Conservation (phyloP, 2,329 filamentous ascomycete species). For the Fusarium dimerum region DNA sequence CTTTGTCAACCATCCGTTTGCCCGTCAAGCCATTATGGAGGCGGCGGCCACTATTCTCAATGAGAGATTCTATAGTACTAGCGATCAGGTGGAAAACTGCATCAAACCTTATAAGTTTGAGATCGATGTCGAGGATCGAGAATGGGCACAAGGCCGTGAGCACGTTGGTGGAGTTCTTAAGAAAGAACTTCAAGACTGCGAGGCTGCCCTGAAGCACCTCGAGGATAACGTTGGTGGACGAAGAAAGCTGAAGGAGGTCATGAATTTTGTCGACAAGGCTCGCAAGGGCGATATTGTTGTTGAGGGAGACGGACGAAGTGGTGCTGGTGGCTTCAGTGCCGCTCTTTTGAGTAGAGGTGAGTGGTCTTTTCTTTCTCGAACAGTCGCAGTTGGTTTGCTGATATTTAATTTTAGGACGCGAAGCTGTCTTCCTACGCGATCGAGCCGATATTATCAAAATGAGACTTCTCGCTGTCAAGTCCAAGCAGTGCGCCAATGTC, state of each 20-base stretch:
- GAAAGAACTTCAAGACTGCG: slow-evolving; percentile 81
- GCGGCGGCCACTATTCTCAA: slow-evolving; percentile 88
- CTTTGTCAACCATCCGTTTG: slow-evolving; percentile 88
- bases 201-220: slow-evolving; percentile 72
- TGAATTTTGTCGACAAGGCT: slow-evolving; percentile 87
- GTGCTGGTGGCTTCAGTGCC: slow-evolving; percentile 91
- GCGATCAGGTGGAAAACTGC: slow-evolving; percentile 97
- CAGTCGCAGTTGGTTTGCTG: slow-evolving; percentile 18
- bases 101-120: slow-evolving; percentile 99
- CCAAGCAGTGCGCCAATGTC: slow-evolving; percentile 79
- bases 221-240: slow-evolving; percentile 79
- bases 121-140: slow-evolving; percentile 87
- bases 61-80: slow-evolving; percentile 94
- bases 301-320: slow-evolving; percentile 79
- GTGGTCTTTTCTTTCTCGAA: slow-evolving; percentile 17
- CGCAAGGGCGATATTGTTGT: slow-evolving; percentile 81
- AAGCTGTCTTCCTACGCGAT: slow-evolving; percentile 92
- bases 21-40: slow-evolving; percentile 88
- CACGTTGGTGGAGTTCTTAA: slow-evolving; percentile 82
- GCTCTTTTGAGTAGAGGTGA: slow-evolving; percentile 80
- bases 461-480: slow-evolving; percentile 84
- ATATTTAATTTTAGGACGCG: slow-evolving; percentile 63
- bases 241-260: slow-evolving; percentile 85
- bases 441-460: slow-evolving; percentile 88
- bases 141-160: slow-evolving; percentile 84